Percentiles rank a stretch among this genome's conserved stretches.
phyloP scores from a whole-genome alignment of 495 filamentous ascomycete genomes.

The Extremus antarcticus region DNA sequence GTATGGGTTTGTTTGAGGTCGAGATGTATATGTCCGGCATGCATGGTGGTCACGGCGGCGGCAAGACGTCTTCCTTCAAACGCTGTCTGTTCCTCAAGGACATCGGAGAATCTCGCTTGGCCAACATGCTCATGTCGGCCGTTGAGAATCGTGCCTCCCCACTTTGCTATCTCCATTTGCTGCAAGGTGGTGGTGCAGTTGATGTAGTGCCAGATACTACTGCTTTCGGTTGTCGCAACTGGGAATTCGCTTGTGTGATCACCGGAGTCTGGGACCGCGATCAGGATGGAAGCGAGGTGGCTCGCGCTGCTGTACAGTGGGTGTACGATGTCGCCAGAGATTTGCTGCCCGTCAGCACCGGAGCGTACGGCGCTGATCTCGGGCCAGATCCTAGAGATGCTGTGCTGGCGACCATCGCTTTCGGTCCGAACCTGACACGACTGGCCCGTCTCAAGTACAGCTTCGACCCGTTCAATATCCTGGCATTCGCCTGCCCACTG shows the following conservation, averaged over 20 bases:
- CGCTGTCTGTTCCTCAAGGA: slow-evolving; percentile 50
- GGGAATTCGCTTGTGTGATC: slow-evolving; percentile 53
- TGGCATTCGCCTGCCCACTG: neutral
- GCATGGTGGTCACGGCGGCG: slow-evolving; percentile 48
- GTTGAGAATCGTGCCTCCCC: slow-evolving; percentile 42
- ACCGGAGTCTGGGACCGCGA: slow-evolving; percentile 53
- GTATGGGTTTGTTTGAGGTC: slow-evolving; percentile 43
- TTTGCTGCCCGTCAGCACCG: slow-evolving; percentile 41
- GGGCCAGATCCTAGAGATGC: slow-evolving; percentile 51
- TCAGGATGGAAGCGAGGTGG: slow-evolving; percentile 40
- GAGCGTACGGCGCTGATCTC: slow-evolving; percentile 51
- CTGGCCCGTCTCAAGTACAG: neutral
- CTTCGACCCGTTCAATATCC: neutral
- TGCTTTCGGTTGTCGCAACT: slow-evolving; percentile 55
- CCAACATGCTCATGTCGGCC: slow-evolving; percentile 34
- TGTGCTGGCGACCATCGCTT: slow-evolving; percentile 42
- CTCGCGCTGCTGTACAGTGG: slow-evolving; percentile 40
- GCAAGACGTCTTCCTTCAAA: slow-evolving; percentile 55
- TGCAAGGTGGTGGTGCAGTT: slow-evolving; percentile 49
- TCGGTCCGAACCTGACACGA: slow-evolving; percentile 40
- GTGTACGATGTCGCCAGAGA: slow-evolving; percentile 43
- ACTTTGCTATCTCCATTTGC: slow-evolving; percentile 52
- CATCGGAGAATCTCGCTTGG: slow-evolving; percentile 36
- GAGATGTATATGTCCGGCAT: slow-evolving; percentile 53
- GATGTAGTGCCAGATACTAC: slow-evolving; percentile 39